A percentile compares a stretch with the other conserved stretches of the same genome.
Conservation (phyloP, 2,329 filamentous ascomycete genomes). For the Talaromyces sp. region DNA sequence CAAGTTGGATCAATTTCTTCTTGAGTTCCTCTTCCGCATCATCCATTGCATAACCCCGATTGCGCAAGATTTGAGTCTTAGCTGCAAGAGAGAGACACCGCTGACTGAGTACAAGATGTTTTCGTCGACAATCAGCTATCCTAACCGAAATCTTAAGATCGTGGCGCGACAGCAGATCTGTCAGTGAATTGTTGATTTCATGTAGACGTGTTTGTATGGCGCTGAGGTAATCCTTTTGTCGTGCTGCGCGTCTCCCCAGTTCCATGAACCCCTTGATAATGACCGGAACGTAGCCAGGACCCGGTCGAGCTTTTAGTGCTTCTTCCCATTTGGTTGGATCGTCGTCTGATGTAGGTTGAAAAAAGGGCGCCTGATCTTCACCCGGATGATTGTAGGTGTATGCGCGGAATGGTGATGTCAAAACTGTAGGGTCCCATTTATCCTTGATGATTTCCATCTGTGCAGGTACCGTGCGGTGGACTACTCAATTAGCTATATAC, state of each 20-base stretch:
- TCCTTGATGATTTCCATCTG: conserved; percentile 59
- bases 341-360: conserved; percentile 55
- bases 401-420: conserved; percentile 54
- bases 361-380: conserved; percentile 59
- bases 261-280: conserved; percentile 59
- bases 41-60: conserved; percentile 64
- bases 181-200: conserved; percentile 63
- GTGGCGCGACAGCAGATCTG: conserved; percentile 57
- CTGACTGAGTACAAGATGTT: conserved; percentile 59
- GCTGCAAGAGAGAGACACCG: conserved; percentile 60
- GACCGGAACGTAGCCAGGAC: conserved; percentile 57
- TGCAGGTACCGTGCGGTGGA: conserved; percentile 59
- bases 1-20: conserved; percentile 58
- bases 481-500: conserved; percentile 29
- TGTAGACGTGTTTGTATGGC: conserved; percentile 58
- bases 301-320: conserved; percentile 58
- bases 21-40: conserved; percentile 61
- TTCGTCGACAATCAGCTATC: conserved; percentile 57
- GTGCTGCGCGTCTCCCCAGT: conserved; percentile 55
- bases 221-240: conserved; percentile 56
- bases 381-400: conserved; percentile 64
- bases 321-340: conserved; percentile 64
- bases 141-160: conserved; percentile 58
- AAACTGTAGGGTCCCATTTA: conserved; percentile 58
- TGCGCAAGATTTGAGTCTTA: conserved; percentile 62